Evolutionary conservation across 2,329 filamentous ascomycete species (phyloP).

Genomic region (Cercospora nicotianae): DNA sequence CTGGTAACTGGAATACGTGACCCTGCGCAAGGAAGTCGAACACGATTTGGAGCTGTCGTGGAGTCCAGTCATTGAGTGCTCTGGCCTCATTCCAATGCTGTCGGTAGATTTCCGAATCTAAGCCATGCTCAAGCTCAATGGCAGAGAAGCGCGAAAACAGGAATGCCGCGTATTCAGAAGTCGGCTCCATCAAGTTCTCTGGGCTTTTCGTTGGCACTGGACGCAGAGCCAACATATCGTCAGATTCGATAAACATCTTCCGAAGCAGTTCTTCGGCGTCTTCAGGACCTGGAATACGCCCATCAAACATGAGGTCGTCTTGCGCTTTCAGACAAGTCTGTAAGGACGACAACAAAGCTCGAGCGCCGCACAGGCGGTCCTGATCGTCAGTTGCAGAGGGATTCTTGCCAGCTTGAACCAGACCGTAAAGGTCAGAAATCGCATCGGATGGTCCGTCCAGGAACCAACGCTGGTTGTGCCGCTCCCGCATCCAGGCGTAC

Average conservation of each 20-base stretch:
- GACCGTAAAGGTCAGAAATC: neutral
- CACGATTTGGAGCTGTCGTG: neutral
- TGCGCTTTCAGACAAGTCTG: neutral
- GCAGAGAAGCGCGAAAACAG: neutral
- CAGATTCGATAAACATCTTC: conserved; percentile 3
- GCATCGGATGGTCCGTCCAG: neutral
- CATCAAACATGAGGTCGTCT: neutral
- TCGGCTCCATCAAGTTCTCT: neutral
- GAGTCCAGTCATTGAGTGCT: neutral
- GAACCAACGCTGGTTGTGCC: neutral
- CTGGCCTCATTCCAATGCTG: neutral
- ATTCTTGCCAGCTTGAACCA: neutral
- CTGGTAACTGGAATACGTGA: neutral
- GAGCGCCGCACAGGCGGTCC: neutral
- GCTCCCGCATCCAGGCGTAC: neutral
- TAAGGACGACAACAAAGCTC: conserved; percentile 8
- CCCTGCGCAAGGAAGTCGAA: conserved; percentile 2
- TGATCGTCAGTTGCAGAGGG: neutral
- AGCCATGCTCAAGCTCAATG: neutral
- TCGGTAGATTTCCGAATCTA: neutral
- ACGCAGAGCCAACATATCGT: neutral
- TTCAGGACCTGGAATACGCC: neutral
- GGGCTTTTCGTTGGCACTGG: neutral
- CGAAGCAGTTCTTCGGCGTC: neutral
- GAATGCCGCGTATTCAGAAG: neutral